These are phyloP conservation scores for Penstemon barbatus DNA, from an alignment of 257 asterid species.

Conservation along the genomic window DNA sequence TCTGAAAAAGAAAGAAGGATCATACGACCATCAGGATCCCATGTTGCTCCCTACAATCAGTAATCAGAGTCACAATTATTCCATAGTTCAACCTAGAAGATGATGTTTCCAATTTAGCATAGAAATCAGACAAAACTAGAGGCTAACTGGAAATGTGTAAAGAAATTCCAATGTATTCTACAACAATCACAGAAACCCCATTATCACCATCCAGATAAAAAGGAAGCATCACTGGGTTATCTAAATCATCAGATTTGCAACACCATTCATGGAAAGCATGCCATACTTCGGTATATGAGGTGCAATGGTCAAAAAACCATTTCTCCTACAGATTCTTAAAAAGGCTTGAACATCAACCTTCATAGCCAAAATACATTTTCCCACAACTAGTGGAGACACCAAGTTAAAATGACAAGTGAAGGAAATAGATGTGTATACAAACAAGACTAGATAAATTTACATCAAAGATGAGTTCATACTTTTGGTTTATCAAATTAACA, in stretches of 20 bases:
- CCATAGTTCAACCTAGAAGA: constrained; percentile 5
- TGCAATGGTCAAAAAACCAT: background rate
- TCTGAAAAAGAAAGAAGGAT: constrained; percentile 67
- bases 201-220: background rate
- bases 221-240: background rate
- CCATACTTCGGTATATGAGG: constrained; percentile 2
- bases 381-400: constrained; percentile 15
- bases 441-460: background rate
- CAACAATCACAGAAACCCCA: constrained; percentile 6
- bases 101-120: constrained; percentile 5
- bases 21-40: constrained; percentile 98
- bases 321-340: constrained; percentile 1
- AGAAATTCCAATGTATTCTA: background rate
- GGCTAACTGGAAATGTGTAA: constrained; percentile 5
- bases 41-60: constrained; percentile 77
- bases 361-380: background rate
- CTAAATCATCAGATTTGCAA: constrained; percentile 7
- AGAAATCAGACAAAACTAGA: constrained; percentile 14
- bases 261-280: background rate
- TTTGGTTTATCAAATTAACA: background rate
- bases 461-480: background rate
- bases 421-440: background rate
- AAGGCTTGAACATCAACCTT: constrained; percentile 2
- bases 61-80: constrained; percentile 28
- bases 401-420: constrained; percentile 9